Percentiles rank a stretch among this genome's conserved stretches.
phyloP scores from a whole-genome alignment of 495 filamentous ascomycete species.

The Cladorrhinum samala region DNA sequence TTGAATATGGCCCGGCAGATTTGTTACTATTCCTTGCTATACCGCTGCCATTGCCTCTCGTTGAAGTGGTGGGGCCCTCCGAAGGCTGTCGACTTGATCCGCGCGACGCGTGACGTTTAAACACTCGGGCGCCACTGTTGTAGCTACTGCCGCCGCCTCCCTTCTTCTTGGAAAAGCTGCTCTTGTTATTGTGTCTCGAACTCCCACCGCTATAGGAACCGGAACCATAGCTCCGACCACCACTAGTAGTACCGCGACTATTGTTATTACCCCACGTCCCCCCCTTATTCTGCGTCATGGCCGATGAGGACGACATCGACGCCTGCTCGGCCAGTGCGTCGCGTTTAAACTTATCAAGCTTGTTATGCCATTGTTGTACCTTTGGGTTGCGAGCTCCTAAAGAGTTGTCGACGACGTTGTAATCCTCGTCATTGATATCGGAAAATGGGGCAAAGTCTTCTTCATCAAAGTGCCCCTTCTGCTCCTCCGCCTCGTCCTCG shows the following conservation, averaged over 20 bases:
- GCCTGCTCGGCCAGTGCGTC: neutral
- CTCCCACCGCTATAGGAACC: neutral
- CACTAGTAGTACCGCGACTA: too few relatives aligned
- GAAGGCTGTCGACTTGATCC: neutral
- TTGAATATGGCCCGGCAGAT: too few relatives aligned
- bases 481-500: slow-evolving; percentile 22
- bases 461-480: slow-evolving; percentile 8
- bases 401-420: neutral
- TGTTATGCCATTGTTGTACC: neutral
- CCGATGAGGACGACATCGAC: neutral
- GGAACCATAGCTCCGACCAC: too few relatives aligned
- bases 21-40: neutral
- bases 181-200: neutral
- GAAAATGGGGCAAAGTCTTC: slow-evolving; percentile 14
- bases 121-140: neutral
- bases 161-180: neutral
- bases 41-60: too few relatives aligned
- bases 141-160: neutral
- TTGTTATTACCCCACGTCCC: too few relatives aligned
- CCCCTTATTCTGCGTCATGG: too few relatives aligned
- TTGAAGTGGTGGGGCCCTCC: neutral
- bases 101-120: neutral
- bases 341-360: neutral
- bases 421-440: neutral
- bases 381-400: neutral